Conservation (phyloP, 2,329 filamentous ascomycete genomes). For the Rhexocercosporidium sp. region DNA sequence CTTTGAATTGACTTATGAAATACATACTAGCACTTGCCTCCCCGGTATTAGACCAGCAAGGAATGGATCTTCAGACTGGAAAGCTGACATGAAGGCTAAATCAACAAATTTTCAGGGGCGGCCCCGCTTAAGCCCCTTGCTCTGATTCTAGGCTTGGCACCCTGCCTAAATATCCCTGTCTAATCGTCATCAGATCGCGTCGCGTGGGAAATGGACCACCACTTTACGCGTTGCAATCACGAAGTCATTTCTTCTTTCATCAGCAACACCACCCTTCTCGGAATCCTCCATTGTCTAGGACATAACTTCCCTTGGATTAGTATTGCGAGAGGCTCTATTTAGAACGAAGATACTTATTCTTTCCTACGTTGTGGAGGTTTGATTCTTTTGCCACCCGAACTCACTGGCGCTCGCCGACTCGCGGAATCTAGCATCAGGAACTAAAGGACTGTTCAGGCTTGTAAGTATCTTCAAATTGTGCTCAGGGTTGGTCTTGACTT, state of each 20-base stretch:
- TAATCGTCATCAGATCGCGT: slow-evolving; percentile 28
- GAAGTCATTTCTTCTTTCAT: background rate
- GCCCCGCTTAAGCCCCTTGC: background rate
- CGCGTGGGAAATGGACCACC: slow-evolving; percentile 5
- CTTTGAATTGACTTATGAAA: too few relatives aligned
- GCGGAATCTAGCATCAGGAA: background rate
- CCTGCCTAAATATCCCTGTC: background rate
- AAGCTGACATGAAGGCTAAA: too few relatives aligned
- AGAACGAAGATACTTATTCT: background rate
- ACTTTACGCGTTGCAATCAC: slow-evolving; percentile 19
- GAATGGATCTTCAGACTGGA: too few relatives aligned
- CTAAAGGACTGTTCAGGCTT: background rate
- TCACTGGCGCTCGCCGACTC: background rate
- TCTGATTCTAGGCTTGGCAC: background rate
- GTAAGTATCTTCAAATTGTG: background rate
- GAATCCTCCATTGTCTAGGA: background rate
- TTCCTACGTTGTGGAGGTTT: background rate
- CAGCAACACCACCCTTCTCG: background rate
- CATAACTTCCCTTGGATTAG: background rate
- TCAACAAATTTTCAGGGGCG: too few relatives aligned
- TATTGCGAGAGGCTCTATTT: too few relatives aligned
- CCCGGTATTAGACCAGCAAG: too few relatives aligned
- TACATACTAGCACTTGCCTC: too few relatives aligned
- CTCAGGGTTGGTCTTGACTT: background rate
- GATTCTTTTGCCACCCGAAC: background rate